phyloP scores from a whole-genome alignment of 1,284 basidiomycete genomes.

The Phenoliferia sp. region DNA sequence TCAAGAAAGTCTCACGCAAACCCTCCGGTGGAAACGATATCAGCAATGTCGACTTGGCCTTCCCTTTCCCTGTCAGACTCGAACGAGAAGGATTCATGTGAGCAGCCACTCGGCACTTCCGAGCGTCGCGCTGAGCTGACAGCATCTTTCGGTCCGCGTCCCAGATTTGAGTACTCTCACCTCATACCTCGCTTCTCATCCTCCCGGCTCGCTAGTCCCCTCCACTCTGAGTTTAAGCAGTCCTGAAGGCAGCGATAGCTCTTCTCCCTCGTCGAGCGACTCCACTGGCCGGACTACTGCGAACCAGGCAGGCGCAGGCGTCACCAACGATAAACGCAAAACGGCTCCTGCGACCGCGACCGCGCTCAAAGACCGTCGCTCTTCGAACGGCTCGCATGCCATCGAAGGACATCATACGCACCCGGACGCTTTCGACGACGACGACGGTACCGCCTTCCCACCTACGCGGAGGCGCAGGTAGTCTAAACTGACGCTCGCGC shows the following conservation, averaged over 20 bases:
- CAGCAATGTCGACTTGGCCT: not conserved
- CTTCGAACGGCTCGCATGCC: not conserved
- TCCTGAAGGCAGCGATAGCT: conserved; percentile 1
- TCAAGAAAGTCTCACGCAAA: too few species aligned
- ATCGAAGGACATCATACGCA: conserved; percentile 1
- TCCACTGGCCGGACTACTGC: not conserved
- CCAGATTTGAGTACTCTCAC: not conserved
- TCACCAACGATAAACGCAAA: not conserved
- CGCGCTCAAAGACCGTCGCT: conserved; percentile 7
- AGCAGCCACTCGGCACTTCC: not conserved
- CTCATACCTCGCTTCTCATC: not conserved
- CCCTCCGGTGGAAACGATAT: not conserved
- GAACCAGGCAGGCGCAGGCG: not conserved
- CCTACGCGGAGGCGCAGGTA: not conserved
- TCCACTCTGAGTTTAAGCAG: not conserved
- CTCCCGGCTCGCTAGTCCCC: not conserved
- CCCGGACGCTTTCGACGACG: not conserved
- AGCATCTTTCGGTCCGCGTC: not conserved
- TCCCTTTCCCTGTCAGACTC: not conserved
- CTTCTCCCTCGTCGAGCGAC: not conserved
- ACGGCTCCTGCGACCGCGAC: not conserved
- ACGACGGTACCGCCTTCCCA: not conserved
- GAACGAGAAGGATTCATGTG: not conserved
- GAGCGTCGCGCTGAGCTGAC: not conserved
- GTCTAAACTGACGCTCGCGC: not conserved